Percentiles rank a stretch among this genome's conserved stretches.
These are phyloP conservation scores for Malassezia globosa DNA, from an alignment of 1,284 basidiomycete genomes.

Conservation along the genomic window DNA sequence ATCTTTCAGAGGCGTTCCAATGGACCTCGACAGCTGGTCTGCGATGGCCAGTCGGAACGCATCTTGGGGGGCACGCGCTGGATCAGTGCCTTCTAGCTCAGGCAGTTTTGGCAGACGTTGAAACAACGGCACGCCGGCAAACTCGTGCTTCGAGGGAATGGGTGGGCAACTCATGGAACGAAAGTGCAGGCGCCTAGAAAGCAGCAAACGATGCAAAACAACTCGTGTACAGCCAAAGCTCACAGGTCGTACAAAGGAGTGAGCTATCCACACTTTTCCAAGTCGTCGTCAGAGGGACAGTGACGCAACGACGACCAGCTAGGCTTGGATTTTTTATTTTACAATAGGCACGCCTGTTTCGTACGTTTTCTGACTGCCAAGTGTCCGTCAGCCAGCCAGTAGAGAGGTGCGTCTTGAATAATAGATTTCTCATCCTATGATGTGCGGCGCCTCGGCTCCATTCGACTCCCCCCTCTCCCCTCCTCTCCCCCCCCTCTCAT, in stretches of 20 bases:
- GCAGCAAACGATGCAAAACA: not conserved
- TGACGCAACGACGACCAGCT: not conserved
- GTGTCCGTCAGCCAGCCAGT: too few relatives aligned
- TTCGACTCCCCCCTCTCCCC: too few relatives aligned
- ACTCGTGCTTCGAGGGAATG: conserved; percentile 17
- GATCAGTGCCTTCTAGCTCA: conserved; percentile 52
- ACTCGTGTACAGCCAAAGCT: too few relatives aligned
- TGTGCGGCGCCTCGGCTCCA: too few relatives aligned
- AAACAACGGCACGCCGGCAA: conserved; percentile 49
- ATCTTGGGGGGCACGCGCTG: conserved; percentile 64
- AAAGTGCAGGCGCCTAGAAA: conserved; percentile 3
- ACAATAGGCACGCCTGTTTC: too few relatives aligned
- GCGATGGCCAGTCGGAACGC: conserved; percentile 76
- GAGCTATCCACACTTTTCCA: conserved; percentile 6
- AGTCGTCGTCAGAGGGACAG: not conserved
- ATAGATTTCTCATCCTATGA: too few relatives aligned
- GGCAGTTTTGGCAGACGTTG: conserved; percentile 43
- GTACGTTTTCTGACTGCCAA: too few relatives aligned
- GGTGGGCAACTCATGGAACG: conserved; percentile 14
- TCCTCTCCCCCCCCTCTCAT: too few relatives aligned
- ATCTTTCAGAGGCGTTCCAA: conserved; percentile 53
- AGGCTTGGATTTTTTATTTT: not conserved
- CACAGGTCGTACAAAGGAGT: not conserved
- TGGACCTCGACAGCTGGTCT: conserved; percentile 59
- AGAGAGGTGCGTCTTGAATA: too few relatives aligned